These are phyloP conservation scores for Russula emetica DNA, from an alignment of 768 basidiomycete genomes.

Conservation along the genomic window DNA sequence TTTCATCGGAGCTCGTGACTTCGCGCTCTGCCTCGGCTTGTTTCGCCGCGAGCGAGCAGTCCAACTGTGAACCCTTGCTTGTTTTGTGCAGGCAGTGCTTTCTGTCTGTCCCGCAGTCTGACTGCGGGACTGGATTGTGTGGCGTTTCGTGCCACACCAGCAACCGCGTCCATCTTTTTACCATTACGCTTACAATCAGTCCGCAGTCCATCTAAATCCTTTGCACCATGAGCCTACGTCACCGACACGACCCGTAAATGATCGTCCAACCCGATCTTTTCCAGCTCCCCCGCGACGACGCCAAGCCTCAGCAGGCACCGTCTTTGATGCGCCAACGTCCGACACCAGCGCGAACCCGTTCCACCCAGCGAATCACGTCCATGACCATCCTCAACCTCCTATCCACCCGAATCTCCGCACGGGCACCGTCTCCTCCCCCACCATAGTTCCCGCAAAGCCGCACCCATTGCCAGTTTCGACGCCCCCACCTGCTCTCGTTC, in stretches of 20 bases:
- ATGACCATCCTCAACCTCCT: slow-evolving; percentile 24
- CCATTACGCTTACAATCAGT: not conserved
- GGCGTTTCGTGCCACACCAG: not conserved
- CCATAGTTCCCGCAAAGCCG: slow-evolving; percentile 15
- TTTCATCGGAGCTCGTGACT: not conserved
- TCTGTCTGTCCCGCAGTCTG: not conserved
- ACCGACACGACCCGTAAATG: slow-evolving; percentile 21
- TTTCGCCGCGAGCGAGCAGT: not conserved
- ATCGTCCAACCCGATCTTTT: slow-evolving; percentile 16
- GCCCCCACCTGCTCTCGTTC: slow-evolving; percentile 4
- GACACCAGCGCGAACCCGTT: slow-evolving; percentile 29
- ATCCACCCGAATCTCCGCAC: slow-evolving; percentile 24
- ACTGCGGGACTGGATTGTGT: not conserved
- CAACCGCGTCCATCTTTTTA: not conserved
- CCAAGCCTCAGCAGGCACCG: slow-evolving; percentile 14
- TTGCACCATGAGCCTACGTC: slow-evolving; percentile 14
- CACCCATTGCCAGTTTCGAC: not conserved
- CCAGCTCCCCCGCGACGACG: slow-evolving; percentile 23
- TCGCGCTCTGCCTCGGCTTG: no score
- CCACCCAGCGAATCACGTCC: slow-evolving; percentile 2
- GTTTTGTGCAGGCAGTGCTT: not conserved
- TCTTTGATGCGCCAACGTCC: slow-evolving; percentile 27
- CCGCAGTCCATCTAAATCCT: slow-evolving; percentile 11
- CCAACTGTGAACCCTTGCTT: not conserved
- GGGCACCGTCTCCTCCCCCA: slow-evolving; percentile 19